phyloP scores from a whole-genome alignment of 2,329 filamentous ascomycete species.

The Claviceps humidiphila region DNA sequence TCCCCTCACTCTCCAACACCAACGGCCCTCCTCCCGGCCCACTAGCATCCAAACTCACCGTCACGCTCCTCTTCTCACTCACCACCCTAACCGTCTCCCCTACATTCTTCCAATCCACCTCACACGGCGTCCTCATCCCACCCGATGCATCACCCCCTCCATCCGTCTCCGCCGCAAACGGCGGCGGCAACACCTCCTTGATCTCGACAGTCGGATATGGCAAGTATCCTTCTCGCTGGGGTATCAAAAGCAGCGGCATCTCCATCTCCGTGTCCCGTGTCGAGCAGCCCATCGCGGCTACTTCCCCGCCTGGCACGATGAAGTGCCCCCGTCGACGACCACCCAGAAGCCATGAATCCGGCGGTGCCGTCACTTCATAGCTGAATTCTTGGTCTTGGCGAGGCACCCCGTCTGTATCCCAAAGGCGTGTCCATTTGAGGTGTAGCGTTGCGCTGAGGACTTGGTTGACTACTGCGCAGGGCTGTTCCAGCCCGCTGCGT shows the following conservation, averaged over 20 bases:
- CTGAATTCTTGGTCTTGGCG: slow-evolving; percentile 55
- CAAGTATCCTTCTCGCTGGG: slow-evolving; percentile 65
- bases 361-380: slow-evolving; percentile 64
- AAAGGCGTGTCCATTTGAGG: slow-evolving; percentile 48
- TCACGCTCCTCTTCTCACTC: slow-evolving; percentile 57
- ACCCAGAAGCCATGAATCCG: slow-evolving; percentile 73
- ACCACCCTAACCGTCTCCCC: slow-evolving; percentile 67
- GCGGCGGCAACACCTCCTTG: slow-evolving; percentile 35
- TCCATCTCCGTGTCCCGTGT: slow-evolving; percentile 38
- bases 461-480: slow-evolving; percentile 37
- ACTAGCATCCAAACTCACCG: slow-evolving; percentile 56
- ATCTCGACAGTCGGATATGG: slow-evolving; percentile 71
- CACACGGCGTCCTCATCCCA: slow-evolving; percentile 34
- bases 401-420: slow-evolving; percentile 36
- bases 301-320: slow-evolving; percentile 32
- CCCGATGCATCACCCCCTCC: not conserved
- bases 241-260: slow-evolving; percentile 64
- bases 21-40: slow-evolving; percentile 52
- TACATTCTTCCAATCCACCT: slow-evolving; percentile 68
- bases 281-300: slow-evolving; percentile 29
- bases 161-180: slow-evolving; percentile 8
- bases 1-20: slow-evolving; percentile 47
- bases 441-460: slow-evolving; percentile 49
- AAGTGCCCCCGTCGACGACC: slow-evolving; percentile 73
- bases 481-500: too few relatives aligned